These are phyloP conservation scores for Anthracocystis panici-leucophaei DNA, from an alignment of 1,284 basidiomycete species.

Conservation along the genomic window DNA sequence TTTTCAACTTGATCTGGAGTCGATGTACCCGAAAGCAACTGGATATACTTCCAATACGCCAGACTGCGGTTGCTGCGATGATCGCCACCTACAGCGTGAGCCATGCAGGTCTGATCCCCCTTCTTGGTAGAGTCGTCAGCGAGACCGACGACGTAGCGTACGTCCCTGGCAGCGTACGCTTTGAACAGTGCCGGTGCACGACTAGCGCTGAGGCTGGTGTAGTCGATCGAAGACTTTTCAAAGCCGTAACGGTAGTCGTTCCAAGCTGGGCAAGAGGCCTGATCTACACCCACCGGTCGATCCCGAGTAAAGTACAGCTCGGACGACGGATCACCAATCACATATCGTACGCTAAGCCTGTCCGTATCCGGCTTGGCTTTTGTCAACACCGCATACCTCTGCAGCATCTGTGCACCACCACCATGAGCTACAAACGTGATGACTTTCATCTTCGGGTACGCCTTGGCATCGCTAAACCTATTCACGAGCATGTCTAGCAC, in stretches of 20 bases:
- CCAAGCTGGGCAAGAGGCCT: constrained; percentile 34
- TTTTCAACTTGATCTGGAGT: constrained; percentile 7
- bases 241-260: constrained; percentile 59
- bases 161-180: constrained; percentile 51
- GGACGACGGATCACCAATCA: constrained; percentile 57
- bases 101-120: constrained; percentile 63
- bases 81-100: constrained; percentile 44
- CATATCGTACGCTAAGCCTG: constrained; percentile 47
- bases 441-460: constrained; percentile 56
- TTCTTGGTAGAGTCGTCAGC: constrained; percentile 32
- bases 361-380: constrained; percentile 17
- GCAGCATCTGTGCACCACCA: constrained; percentile 59
- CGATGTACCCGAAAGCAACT: constrained; percentile 39
- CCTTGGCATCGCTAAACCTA: constrained; percentile 24
- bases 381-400: constrained; percentile 56
- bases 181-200: constrained; percentile 33
- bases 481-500: constrained; percentile 48
- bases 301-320: constrained; percentile 59
- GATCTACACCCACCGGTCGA: constrained; percentile 45
- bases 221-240: constrained; percentile 21
- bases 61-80: constrained; percentile 38
- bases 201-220: constrained; percentile 9
- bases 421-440: constrained; percentile 64
- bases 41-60: constrained; percentile 64
- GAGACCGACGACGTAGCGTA: constrained; percentile 53